Base-by-base conservation (phyloP, 2,329 filamentous ascomycete genomes). In the Penicillium sp. region DNA sequence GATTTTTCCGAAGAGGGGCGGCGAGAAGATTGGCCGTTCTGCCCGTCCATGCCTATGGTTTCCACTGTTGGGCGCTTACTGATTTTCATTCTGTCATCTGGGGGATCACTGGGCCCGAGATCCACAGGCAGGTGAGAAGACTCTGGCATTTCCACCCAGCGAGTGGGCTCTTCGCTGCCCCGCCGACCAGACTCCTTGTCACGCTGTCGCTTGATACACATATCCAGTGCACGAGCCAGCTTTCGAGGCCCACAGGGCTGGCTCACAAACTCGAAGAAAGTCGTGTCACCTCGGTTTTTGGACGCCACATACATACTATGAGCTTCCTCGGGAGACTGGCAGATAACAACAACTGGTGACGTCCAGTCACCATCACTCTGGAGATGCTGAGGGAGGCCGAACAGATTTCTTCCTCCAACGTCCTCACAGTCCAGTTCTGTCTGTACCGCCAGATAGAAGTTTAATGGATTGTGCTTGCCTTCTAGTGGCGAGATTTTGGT, bases 231-330 rank as follows among this genome's bases (percentile, higher is more conserved):
- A 9, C 62, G 67, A 8, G 69, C 69, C n/a, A 73, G 49, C 27
- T 73, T 73, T 7, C 64, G 64, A 2, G 70, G 69, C 2, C 70
- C 71, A 51, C 68, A 71, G 1, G 71, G 71, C 33, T 73, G 70
- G 48, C 69, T 68, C 22, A 73, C 67, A 14, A 72, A 69, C 43
- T 73, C 69, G 23, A 70, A 63, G 14, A 69, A 53, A 1, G 51
- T 31, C 12, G 35, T 20, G 12, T 56, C n/a, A 1, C 14, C 27
- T 6, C 35, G 55, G 9, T 41, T 51, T 8, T 54, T 58, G 3
- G 61, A 41, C 1, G 50, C 31, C 4, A 58, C 54, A 41, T 60
- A 65, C 60, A 68, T 63, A 20, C 48, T 49, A 40, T 67, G 64
- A 3, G 65, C 65, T 25, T 57, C 55, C 47, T 65, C 57, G 1